Evolutionary conservation across 257 asterid species (phyloP).

Genomic region (Ocimum tenuiflorum): DNA sequence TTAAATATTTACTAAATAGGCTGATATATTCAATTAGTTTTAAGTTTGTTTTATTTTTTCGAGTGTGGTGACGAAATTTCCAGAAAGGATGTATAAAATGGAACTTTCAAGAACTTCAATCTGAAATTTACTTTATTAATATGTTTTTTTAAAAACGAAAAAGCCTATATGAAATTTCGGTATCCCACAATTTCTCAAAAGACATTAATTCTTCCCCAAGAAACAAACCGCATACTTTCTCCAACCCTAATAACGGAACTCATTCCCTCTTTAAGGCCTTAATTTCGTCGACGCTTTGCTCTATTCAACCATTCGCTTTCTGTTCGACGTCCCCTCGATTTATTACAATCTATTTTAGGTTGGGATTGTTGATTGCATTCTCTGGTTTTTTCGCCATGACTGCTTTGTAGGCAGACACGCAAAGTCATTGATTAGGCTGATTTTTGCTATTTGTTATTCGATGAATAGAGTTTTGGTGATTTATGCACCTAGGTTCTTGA

Average conservation of each 20-base stretch:
- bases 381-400: background rate
- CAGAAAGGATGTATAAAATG: too few relatives aligned
- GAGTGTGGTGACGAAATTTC: too few relatives aligned
- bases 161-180: too few relatives aligned
- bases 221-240: background rate
- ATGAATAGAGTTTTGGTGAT: background rate
- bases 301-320: background rate
- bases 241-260: conserved; percentile 8
- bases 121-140: background rate
- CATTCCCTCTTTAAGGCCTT: background rate
- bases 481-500: background rate
- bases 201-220: conserved; percentile 1
- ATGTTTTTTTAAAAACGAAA: background rate
- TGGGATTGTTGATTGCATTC: background rate
- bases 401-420: background rate
- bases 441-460: background rate
- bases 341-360: background rate
- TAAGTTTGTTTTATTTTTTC: too few relatives aligned
- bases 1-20: too few relatives aligned
- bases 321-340: background rate
- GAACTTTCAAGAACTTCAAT: conserved; percentile 1
- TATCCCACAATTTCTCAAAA: background rate
- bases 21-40: too few relatives aligned
- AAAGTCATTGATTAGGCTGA: background rate
- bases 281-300: background rate